Evolutionary conservation across 1,139 yeast species (phyloP), one percentile per base, ranked within the genome.

Genomic region (Pichia sp.): DNA sequence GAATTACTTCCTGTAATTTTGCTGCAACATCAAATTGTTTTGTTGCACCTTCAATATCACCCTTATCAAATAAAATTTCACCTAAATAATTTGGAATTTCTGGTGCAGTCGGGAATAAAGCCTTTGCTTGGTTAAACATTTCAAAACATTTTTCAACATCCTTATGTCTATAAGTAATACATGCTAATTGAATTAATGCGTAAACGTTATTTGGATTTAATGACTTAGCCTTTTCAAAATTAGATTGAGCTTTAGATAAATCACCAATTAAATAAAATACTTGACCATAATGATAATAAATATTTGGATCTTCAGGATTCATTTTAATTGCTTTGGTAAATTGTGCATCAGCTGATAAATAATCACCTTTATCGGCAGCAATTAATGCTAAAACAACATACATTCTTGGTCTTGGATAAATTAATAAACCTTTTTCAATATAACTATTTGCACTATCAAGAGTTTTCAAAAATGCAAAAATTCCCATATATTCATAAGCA

Each of bases 31-130:
- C 96, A 64, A 89, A 92, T 70, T 89, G 92, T 63, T 80, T 79
- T 50, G 79, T 68, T 49, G 98, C 96, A 53, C 76, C 82, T 37
- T 68, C 75, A 49, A 76, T 70, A 55, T 85, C 86, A 58, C 85
- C 84, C 58, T 78, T 77, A 63, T 92, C 97, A 53, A 89, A 81
- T 60, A 90, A 74, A 44, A 92, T 83, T 70, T 92, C 98, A 61
- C 97, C 98, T 62, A 82, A 87, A 67, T 90, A 94, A 71, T 89
- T 90, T 68, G 94, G 95, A 57, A 89, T 86, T 66, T 87, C 97
- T 45, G 97, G 87, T 43, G 84, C 76, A 31, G 92, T 78, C 56
- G 96, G 94, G 78, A 87, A 87, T 63, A 74, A 75, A 64, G 75
- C 72, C 60, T 80, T 79, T 39, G 96, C 87, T 55, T 77, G 80